Evolutionary conservation across 73 alveolate species (phyloP).

Genomic region (Blepharisma stoltei): DNA sequence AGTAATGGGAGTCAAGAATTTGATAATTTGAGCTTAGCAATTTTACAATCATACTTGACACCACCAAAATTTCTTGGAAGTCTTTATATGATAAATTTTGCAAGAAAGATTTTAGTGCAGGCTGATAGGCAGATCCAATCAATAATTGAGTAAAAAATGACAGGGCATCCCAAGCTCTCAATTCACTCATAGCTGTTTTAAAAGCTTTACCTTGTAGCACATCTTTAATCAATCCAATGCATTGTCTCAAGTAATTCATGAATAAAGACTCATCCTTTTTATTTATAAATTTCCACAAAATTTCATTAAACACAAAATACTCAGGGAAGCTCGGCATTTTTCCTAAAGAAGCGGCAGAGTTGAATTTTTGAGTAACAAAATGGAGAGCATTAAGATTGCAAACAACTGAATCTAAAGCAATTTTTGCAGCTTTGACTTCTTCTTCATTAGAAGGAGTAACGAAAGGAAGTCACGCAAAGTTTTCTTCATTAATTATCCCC

Average conservation of each 20-base stretch:
- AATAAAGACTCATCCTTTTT: not conserved
- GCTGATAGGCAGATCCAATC: not conserved
- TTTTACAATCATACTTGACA: not conserved
- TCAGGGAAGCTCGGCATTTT: conserved; percentile 18
- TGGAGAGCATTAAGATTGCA: not conserved
- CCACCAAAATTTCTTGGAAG: not conserved
- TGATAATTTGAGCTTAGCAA: too few relatives aligned
- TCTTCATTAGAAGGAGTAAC: not conserved
- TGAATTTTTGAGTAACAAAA: not conserved
- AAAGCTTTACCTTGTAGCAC: not conserved
- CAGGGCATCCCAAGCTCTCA: too few relatives aligned
- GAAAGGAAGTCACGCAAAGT: not conserved
- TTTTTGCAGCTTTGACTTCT: not conserved
- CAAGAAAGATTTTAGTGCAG: not conserved
- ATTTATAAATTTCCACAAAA: not conserved
- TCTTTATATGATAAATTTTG: not conserved
- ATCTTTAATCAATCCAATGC: too few relatives aligned
- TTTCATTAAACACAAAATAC: not conserved
- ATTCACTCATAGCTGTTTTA: too few relatives aligned
- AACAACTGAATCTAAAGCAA: conserved; percentile 30
- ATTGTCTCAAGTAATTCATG: too few relatives aligned
- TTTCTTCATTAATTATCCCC: not conserved
- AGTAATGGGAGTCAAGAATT: not conserved
- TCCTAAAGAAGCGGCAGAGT: not conserved
- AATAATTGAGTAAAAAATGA: too few relatives aligned